A percentile compares a stretch with the other conserved stretches of the same genome.
phyloP scores from a whole-genome alignment of 2,329 filamentous ascomycete species.

The Pseudogymnoascus sp. region DNA sequence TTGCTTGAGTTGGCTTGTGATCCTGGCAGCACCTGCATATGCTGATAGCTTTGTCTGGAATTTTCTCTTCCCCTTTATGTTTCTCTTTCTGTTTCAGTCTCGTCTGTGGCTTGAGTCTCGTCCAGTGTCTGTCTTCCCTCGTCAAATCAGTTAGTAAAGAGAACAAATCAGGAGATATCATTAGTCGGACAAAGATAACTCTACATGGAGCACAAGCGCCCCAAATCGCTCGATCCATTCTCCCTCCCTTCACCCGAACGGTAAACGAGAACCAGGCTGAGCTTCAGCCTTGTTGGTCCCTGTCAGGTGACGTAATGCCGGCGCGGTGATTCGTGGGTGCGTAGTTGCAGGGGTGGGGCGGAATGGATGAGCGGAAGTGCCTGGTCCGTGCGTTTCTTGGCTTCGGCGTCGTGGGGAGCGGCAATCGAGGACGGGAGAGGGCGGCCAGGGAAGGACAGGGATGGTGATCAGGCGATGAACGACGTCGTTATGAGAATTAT shows the following conservation, averaged over 20 bases:
- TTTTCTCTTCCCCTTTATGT: not conserved
- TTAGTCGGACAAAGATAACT: not conserved
- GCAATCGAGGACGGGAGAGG: not conserved
- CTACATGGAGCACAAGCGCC: not conserved
- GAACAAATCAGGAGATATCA: not conserved
- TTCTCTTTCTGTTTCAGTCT: not conserved
- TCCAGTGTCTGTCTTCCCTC: not conserved
- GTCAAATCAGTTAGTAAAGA: not conserved
- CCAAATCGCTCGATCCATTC: not conserved
- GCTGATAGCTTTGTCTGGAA: not conserved
- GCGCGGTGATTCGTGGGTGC: not conserved
- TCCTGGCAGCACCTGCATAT: not conserved
- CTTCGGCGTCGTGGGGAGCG: not conserved
- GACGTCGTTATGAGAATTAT: not conserved
- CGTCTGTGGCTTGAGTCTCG: not conserved
- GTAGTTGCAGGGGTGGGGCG: not conserved
- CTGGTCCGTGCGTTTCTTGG: not conserved
- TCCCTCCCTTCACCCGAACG: not conserved
- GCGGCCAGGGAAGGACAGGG: not conserved
- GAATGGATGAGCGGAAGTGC: not conserved
- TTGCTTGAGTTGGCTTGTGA: not conserved
- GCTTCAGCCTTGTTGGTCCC: not conserved
- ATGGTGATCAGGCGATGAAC: not conserved
- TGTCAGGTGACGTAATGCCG: not conserved
- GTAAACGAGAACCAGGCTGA: not conserved